A percentile compares a stretch with the other conserved stretches of the same genome.
Conservation (phyloP, 1,139 yeast species). For the Kodamaea sp. region DNA sequence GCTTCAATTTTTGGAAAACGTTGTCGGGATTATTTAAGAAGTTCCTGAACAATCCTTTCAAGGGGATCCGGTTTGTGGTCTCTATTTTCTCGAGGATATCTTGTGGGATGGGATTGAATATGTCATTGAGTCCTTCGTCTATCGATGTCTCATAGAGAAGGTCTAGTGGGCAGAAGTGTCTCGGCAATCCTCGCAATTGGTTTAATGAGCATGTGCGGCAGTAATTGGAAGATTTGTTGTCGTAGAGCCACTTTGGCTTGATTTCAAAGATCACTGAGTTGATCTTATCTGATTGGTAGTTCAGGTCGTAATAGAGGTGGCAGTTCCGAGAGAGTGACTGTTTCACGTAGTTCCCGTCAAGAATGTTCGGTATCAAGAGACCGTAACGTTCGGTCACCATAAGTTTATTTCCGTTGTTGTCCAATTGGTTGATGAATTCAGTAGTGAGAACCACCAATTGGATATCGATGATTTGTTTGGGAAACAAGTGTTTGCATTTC, state of each 20-base stretch:
- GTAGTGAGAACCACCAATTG: slow-evolving; percentile 40
- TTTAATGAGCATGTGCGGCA: slow-evolving; percentile 49
- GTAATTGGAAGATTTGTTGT: slow-evolving; percentile 37
- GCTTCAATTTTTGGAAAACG: slow-evolving; percentile 40
- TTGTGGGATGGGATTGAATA: slow-evolving; percentile 31
- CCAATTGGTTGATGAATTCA: slow-evolving; percentile 34
- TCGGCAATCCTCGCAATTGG: slow-evolving; percentile 29
- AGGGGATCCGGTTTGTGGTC: slow-evolving; percentile 26
- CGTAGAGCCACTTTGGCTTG: slow-evolving; percentile 53
- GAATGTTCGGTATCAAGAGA: slow-evolving; percentile 41
- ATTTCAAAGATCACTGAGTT: slow-evolving; percentile 41
- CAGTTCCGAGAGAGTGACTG: slow-evolving; percentile 37
- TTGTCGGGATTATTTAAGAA: slow-evolving; percentile 35
- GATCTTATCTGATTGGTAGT: slow-evolving; percentile 13
- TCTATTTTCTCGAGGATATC: slow-evolving; percentile 20
- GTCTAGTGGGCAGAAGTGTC: slow-evolving; percentile 51
- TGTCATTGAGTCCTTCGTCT: slow-evolving; percentile 36
- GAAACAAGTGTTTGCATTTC: slow-evolving; percentile 43
- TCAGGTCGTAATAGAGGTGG: slow-evolving; percentile 27
- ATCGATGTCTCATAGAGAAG: slow-evolving; percentile 35
- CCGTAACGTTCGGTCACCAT: slow-evolving; percentile 45
- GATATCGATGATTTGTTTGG: slow-evolving; percentile 39
- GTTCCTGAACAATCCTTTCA: slow-evolving; percentile 27
- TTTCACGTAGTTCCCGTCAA: slow-evolving; percentile 34
- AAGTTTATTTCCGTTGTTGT: slow-evolving; percentile 29